Evolutionary conservation across 257 asterid species (phyloP).

Genomic region (Henckelia pumila): DNA sequence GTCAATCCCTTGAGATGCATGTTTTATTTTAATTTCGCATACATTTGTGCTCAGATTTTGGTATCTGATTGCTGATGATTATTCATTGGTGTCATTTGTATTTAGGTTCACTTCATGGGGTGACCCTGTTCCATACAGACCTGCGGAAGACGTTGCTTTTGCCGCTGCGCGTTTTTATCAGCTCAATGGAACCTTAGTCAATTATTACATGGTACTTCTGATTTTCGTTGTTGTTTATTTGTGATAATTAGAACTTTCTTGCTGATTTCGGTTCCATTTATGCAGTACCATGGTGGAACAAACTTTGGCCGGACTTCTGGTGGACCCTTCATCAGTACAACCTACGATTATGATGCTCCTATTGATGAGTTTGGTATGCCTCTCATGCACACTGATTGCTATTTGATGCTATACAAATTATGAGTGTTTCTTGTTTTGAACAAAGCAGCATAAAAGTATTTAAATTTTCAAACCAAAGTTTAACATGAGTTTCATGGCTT

Average conservation of each 20-base stretch:
- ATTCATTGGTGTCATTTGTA: neutral
- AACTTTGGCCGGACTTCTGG: conserved; percentile 78
- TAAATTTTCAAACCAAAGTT: neutral
- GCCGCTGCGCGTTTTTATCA: conserved; percentile 67
- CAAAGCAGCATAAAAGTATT: neutral
- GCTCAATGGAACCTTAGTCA: conserved; percentile 60
- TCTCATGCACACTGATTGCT: neutral
- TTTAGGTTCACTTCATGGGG: conserved; percentile 68
- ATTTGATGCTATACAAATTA: neutral
- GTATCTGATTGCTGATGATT: neutral
- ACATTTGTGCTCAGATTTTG: neutral
- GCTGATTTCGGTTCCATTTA: neutral
- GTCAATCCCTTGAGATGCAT: neutral
- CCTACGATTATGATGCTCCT: conserved; percentile 79
- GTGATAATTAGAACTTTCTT: neutral
- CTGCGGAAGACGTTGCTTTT: conserved; percentile 71
- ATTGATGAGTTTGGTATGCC: conserved; percentile 65
- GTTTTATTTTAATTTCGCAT: no score
- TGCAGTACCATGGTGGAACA: conserved; percentile 75
- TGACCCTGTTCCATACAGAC: conserved; percentile 51
- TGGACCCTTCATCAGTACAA: conserved; percentile 67
- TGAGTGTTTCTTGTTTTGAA: neutral
- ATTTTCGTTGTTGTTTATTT: neutral
- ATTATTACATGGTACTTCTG: conserved; percentile 64
- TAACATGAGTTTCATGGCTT: no score